These are phyloP conservation scores for Pyrrhoderma lamaoense DNA, from an alignment of 1,284 basidiomycete species.

Conservation along the genomic window DNA sequence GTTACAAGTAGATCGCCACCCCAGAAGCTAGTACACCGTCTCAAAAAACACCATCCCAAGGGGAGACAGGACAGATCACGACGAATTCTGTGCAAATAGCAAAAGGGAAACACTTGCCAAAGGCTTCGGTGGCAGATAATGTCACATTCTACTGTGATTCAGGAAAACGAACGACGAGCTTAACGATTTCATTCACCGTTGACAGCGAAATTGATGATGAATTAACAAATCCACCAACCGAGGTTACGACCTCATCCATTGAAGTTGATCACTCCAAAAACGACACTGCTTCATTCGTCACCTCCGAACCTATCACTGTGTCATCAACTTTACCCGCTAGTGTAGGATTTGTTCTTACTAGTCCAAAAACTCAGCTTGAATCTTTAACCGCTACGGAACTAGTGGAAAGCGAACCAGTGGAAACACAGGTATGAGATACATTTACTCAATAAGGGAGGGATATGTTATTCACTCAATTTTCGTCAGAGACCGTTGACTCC, in stretches of 20 bases:
- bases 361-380: not conserved
- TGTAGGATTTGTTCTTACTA: not conserved
- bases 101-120: conserved; percentile 37
- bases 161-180: conserved; percentile 36
- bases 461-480: conserved; percentile 7
- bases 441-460: too few species aligned
- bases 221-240: not conserved
- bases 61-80: conserved; percentile 6
- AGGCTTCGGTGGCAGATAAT: conserved; percentile 57
- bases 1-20: conserved; percentile 46
- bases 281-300: not conserved
- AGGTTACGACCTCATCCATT: not conserved
- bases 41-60: too few species aligned
- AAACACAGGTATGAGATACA: conserved; percentile 9
- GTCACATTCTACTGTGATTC: conserved; percentile 67
- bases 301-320: not conserved
- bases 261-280: not conserved
- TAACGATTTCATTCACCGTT: conserved; percentile 60
- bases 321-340: not conserved
- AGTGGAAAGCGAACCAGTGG: not conserved
- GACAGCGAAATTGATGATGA: conserved; percentile 57
- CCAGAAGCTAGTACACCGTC: conserved; percentile 32
- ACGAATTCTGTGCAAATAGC: conserved; percentile 22
- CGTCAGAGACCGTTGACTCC: conserved; percentile 5
- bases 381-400: not conserved